Evolutionary conservation across 805 yeast genomes (phyloP).

Genomic region (Candida dajiaensis): DNA sequence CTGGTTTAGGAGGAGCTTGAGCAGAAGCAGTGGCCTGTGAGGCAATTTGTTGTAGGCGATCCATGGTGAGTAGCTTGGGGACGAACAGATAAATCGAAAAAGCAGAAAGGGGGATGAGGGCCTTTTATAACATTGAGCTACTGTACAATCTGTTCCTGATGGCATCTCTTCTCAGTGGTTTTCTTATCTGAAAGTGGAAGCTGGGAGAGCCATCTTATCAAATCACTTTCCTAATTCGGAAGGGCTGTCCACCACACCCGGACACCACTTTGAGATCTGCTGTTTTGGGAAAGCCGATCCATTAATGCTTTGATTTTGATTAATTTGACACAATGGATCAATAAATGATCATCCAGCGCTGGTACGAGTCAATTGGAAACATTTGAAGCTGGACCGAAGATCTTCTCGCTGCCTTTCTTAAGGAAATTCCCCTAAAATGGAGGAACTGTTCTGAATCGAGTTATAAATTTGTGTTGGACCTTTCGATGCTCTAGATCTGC

Average conservation of each 20-base stretch:
- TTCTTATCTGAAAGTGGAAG: background rate
- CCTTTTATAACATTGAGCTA: background rate
- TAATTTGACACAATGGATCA: background rate
- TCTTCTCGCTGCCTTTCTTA: no score
- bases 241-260: background rate
- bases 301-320: no score
- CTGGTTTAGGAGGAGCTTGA: conserved; percentile 48
- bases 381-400: no score
- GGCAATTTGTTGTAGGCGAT: conserved; percentile 61
- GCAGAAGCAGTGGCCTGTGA: conserved; percentile 52
- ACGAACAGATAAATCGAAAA: no score
- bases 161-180: background rate
- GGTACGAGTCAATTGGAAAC: no score
- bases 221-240: background rate
- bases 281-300: background rate
- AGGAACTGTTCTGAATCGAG: no score
- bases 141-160: background rate
- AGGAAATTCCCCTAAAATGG: no score
- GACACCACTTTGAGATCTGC: background rate
- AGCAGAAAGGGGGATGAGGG: background rate
- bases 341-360: no score
- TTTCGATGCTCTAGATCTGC: no score
- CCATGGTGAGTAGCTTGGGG: conserved; percentile 35
- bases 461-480: no score
- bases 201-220: background rate